Percentiles rank a stretch among this genome's conserved stretches.
These are phyloP conservation scores for Clonostachys solani DNA, from an alignment of 2,329 filamentous ascomycete species.

Conservation along the genomic window DNA sequence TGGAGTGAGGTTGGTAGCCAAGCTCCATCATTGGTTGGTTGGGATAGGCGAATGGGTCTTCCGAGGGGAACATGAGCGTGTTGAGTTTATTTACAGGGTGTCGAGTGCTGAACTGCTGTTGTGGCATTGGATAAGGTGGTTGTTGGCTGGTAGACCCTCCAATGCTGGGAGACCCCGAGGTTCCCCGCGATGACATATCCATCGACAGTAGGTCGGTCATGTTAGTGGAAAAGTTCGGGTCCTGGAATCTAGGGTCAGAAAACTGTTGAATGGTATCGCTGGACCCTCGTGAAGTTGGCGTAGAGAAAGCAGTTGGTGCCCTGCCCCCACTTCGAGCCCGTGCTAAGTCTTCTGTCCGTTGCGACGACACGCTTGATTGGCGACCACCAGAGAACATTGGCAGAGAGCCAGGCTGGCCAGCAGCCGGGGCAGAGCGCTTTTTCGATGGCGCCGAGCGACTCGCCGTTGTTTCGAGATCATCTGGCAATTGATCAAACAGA, in stretches of 20 bases:
- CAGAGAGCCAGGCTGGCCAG: slow-evolving; percentile 18
- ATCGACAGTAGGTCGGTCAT: slow-evolving; percentile 40
- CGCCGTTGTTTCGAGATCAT: slow-evolving; percentile 55
- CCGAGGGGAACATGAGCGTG: slow-evolving; percentile 76
- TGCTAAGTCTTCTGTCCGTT: slow-evolving; percentile 25
- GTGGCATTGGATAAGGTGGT: slow-evolving; percentile 24
- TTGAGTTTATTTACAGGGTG: slow-evolving; percentile 64
- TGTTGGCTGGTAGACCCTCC: slow-evolving; percentile 28
- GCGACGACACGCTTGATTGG: slow-evolving; percentile 18
- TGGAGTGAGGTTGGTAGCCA: slow-evolving; percentile 27
- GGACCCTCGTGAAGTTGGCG: slow-evolving; percentile 18
- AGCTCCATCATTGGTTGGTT: slow-evolving; percentile 68
- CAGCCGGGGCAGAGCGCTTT: slow-evolving; percentile 49
- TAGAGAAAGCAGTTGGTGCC: slow-evolving; percentile 9
- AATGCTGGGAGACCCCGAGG: slow-evolving; percentile 36
- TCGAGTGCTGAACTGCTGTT: slow-evolving; percentile 21
- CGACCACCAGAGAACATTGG: slow-evolving; percentile 4
- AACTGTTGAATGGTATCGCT: slow-evolving; percentile 23
- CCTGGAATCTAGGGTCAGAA: slow-evolving; percentile 22
- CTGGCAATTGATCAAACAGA: slow-evolving; percentile 81
- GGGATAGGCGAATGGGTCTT: slow-evolving; percentile 75
- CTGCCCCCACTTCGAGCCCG: slow-evolving; percentile 18
- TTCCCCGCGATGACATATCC: slow-evolving; percentile 36
- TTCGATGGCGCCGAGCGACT: slow-evolving; percentile 36
- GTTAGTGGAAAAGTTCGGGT: slow-evolving; percentile 28